These are phyloP conservation scores for Cyberlindnera lachancei DNA, from an alignment of 805 yeast species.

Conservation along the genomic window DNA sequence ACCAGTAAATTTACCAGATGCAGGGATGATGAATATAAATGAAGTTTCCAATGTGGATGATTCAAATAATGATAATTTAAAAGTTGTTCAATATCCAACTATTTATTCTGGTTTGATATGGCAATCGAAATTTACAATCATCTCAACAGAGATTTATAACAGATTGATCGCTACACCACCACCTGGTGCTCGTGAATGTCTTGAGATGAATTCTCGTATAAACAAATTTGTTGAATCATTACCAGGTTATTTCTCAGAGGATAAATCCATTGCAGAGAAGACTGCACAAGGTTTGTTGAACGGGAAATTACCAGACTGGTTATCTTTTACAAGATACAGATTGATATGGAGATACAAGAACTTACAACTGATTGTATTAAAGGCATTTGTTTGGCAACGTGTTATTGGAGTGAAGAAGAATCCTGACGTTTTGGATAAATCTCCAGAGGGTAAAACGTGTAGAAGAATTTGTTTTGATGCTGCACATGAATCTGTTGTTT, in stretches of 20 bases:
- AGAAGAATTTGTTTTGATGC: slow-evolving; percentile 41
- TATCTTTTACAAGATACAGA: slow-evolving; percentile 43
- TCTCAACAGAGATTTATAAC: slow-evolving; percentile 42
- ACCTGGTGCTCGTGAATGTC: slow-evolving; percentile 42
- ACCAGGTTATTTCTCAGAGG: slow-evolving; percentile 42
- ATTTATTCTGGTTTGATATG: slow-evolving; percentile 51
- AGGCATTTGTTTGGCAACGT: slow-evolving; percentile 52
- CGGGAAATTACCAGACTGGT: slow-evolving; percentile 39
- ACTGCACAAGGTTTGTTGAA: slow-evolving; percentile 18
- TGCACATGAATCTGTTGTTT: slow-evolving; percentile 44
- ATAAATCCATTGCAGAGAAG: slow-evolving; percentile 25
- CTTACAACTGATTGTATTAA: slow-evolving; percentile 44
- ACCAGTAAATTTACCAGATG: slow-evolving; percentile 46
- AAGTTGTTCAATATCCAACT: slow-evolving; percentile 35
- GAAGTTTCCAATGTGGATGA: slow-evolving; percentile 47
- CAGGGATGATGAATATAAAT: slow-evolving; percentile 39
- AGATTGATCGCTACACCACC: slow-evolving; percentile 38
- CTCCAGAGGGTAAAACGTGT: slow-evolving; percentile 41
- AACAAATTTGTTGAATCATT: slow-evolving; percentile 32
- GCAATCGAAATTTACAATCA: slow-evolving; percentile 42
- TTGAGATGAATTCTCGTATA: slow-evolving; percentile 38
- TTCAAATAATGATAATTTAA: slow-evolving; percentile 13
- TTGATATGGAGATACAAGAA: slow-evolving; percentile 54
- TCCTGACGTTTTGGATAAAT: slow-evolving; percentile 25
- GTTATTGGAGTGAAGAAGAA: slow-evolving; percentile 32